Evolutionary conservation across 495 filamentous ascomycete genomes (phyloP).

Genomic region (Trypethelium eluteriae): DNA sequence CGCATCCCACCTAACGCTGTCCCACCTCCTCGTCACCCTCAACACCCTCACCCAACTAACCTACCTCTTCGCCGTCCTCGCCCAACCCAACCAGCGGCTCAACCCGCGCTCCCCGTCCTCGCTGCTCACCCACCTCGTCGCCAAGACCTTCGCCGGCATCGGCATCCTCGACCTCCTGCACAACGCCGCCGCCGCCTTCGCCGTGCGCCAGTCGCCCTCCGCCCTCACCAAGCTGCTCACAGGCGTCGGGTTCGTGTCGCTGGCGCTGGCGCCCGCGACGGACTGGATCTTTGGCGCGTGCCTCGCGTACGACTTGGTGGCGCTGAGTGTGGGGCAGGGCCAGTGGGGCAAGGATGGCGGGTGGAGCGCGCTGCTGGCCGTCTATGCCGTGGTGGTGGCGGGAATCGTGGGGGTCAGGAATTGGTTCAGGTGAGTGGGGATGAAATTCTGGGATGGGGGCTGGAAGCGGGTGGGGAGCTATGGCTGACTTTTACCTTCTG

Average conservation of each 20-base stretch:
- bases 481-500: slow-evolving; percentile 11
- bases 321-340: slow-evolving; percentile 39
- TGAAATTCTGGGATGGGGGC: neutral
- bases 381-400: slow-evolving; percentile 40
- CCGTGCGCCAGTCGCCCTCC: slow-evolving; percentile 34
- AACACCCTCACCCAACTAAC: slow-evolving; percentile 43
- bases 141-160: slow-evolving; percentile 45
- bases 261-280: slow-evolving; percentile 24
- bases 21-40: slow-evolving; percentile 42
- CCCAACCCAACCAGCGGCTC: slow-evolving; percentile 27
- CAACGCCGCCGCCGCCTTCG: slow-evolving; percentile 43
- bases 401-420: slow-evolving; percentile 42
- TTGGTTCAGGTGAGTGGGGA: slow-evolving; percentile 37
- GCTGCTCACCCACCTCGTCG: slow-evolving; percentile 41
- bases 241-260: slow-evolving; percentile 37
- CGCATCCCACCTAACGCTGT: slow-evolving; percentile 33
- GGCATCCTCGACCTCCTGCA: slow-evolving; percentile 44
- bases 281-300: slow-evolving; percentile 48
- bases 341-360: slow-evolving; percentile 19
- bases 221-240: slow-evolving; percentile 38
- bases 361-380: slow-evolving; percentile 39
- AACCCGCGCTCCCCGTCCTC: slow-evolving; percentile 38
- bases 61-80: slow-evolving; percentile 37
- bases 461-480: neutral
- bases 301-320: slow-evolving; percentile 44